A percentile compares a stretch with the other conserved stretches of the same genome.
These are phyloP conservation scores for Saccharomycopsis sp. DNA, from an alignment of 805 yeast genomes.

Conservation along the genomic window DNA sequence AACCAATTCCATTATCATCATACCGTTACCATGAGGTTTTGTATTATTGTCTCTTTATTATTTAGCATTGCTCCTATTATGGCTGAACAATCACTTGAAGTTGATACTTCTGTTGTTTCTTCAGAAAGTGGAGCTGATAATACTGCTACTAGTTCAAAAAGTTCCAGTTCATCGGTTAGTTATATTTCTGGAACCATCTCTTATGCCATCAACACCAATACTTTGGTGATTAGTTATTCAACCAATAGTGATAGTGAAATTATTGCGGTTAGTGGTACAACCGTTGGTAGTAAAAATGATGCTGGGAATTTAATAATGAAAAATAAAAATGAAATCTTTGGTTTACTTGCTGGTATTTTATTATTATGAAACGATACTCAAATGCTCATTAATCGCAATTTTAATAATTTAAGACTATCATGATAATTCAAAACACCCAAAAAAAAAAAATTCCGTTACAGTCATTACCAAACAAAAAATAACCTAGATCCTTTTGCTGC, in stretches of 20 bases:
- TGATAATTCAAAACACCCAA: too few species aligned
- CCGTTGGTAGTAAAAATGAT: conserved; percentile 8
- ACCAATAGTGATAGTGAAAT: conserved; percentile 14
- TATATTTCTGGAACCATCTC: conserved; percentile 13
- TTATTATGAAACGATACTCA: conserved; percentile 5
- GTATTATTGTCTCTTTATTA: background rate
- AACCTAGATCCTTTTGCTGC: too few species aligned
- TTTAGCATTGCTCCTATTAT: background rate
- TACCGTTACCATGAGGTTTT: too few species aligned
- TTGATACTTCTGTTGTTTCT: conserved; percentile 10
- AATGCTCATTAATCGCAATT: too few species aligned
- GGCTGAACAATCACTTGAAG: conserved; percentile 9
- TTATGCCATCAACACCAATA: conserved; percentile 15
- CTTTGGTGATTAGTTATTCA: conserved; percentile 14
- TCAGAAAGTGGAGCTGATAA: conserved; percentile 4
- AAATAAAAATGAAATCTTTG: background rate
- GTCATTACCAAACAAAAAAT: too few species aligned
- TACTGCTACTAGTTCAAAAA: background rate
- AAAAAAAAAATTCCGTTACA: too few species aligned
- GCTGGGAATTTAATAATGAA: background rate
- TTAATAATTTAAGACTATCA: too few species aligned
- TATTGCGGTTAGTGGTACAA: conserved; percentile 14
- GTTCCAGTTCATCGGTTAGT: background rate
- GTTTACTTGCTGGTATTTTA: conserved; percentile 15
- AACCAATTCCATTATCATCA: too few species aligned